Conservation (phyloP, 176 grass and related monocot genomes). For the Oryza punctata region DNA sequence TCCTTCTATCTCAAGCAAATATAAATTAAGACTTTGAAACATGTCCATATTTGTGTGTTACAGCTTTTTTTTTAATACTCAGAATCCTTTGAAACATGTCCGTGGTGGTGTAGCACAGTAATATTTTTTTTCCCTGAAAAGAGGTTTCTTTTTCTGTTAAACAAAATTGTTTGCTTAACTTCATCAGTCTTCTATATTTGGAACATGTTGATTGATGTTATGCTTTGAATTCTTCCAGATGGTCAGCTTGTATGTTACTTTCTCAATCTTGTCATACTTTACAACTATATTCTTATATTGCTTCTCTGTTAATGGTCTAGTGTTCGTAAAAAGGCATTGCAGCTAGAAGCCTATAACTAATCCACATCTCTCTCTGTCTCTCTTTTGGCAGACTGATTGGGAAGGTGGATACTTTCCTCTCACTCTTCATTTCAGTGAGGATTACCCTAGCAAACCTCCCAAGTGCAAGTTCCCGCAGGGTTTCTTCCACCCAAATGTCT, state of each 20-base stretch:
- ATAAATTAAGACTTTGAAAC: background rate
- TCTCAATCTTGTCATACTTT: background rate
- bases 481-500: constrained; percentile 83
- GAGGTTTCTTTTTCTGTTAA: background rate
- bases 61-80: background rate
- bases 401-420: constrained; percentile 72
- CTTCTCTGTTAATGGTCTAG: background rate
- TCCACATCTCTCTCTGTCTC: background rate
- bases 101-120: background rate
- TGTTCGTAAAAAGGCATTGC: background rate
- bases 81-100: background rate
- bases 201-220: background rate
- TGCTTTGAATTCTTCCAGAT: background rate
- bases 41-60: background rate
- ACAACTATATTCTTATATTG: background rate
- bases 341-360: background rate
- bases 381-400: constrained; percentile 64
- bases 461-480: constrained; percentile 77
- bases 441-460: constrained; percentile 80
- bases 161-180: background rate
- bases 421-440: constrained; percentile 68
- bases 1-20: background rate
- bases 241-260: background rate
- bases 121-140: background rate
- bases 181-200: background rate